Percentiles rank a stretch among this genome's conserved stretches.
phyloP scores from a whole-genome alignment of 2,329 filamentous ascomycete species.

The Malbranchea zuffiana region DNA sequence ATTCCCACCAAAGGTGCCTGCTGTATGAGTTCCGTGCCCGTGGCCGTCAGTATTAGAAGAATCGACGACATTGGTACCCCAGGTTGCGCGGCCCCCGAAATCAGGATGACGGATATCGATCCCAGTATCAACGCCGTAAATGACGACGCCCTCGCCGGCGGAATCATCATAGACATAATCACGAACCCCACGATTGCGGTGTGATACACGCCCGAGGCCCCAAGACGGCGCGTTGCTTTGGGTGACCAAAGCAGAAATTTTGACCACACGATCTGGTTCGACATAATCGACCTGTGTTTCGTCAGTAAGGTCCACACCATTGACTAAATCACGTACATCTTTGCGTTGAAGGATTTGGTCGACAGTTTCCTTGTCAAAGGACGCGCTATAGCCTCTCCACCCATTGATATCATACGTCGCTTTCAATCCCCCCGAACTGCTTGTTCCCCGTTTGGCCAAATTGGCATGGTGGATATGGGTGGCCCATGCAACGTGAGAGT shows the following conservation, averaged over 20 bases:
- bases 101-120: slow-evolving; percentile 26
- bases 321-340: slow-evolving; percentile 5
- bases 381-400: slow-evolving; percentile 13
- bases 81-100: slow-evolving; percentile 28
- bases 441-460: slow-evolving; percentile 3
- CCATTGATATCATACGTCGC: slow-evolving; percentile 11
- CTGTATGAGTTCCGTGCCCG: slow-evolving; percentile 32
- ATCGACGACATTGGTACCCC: slow-evolving; percentile 25
- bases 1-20: slow-evolving; percentile 27
- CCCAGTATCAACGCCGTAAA: slow-evolving; percentile 31
- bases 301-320: neutral
- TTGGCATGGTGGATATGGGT: slow-evolving; percentile 6
- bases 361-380: slow-evolving; percentile 11
- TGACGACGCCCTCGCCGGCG: slow-evolving; percentile 27
- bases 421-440: slow-evolving; percentile 7
- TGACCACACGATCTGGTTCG: slow-evolving; percentile 10
- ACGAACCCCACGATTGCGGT: slow-evolving; percentile 16
- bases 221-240: slow-evolving; percentile 22
- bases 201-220: slow-evolving; percentile 29
- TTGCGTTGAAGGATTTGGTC: slow-evolving; percentile 8
- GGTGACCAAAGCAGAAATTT: slow-evolving; percentile 5
- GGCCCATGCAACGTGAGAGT: slow-evolving; percentile 12
- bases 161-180: slow-evolving; percentile 28
- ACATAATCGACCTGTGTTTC: slow-evolving; percentile 14
- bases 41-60: slow-evolving; percentile 16